Conservation (phyloP, 768 basidiomycete species). For the Mycena alexandri region DNA sequence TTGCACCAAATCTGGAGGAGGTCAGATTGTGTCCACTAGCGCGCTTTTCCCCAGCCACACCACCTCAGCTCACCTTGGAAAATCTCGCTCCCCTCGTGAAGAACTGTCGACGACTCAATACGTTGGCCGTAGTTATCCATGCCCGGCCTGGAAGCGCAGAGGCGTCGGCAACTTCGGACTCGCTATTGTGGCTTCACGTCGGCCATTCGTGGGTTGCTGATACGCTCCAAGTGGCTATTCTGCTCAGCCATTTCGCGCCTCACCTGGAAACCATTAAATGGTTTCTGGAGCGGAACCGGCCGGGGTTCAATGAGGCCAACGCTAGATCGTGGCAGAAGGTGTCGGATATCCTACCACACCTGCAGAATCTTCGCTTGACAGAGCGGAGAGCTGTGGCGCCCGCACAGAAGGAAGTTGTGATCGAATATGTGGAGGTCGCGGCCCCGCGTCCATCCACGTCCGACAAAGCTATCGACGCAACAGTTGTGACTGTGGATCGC, state of each 20-base stretch:
- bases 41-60: constrained; percentile 67
- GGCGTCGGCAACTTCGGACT: constrained; percentile 68
- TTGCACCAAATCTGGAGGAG: constrained; percentile 78
- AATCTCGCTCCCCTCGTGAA: constrained; percentile 70
- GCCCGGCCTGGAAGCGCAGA: constrained; percentile 62
- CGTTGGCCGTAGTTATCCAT: constrained; percentile 74
- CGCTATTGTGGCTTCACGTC: constrained; percentile 78
- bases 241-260: constrained; percentile 84
- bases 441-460: constrained; percentile 38
- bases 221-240: constrained; percentile 76
- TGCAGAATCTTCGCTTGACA: constrained; percentile 73
- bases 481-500: constrained; percentile 55
- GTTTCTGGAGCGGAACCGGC: constrained; percentile 85
- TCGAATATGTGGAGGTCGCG: constrained; percentile 33
- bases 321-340: constrained; percentile 78
- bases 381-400: constrained; percentile 64
- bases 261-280: constrained; percentile 76
- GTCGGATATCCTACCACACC: constrained; percentile 76
- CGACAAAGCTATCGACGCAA: constrained; percentile 67
- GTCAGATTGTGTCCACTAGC: constrained; percentile 76
- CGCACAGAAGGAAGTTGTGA: constrained; percentile 34
- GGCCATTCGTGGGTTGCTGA: constrained; percentile 82
- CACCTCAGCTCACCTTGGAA: constrained; percentile 72
- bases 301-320: constrained; percentile 75
- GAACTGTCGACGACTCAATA: constrained; percentile 72